Percentiles rank a stretch among this genome's conserved stretches.
Evolutionary conservation across 169 alveolate species (phyloP).

Genomic region (Cystoisospora suis): DNA sequence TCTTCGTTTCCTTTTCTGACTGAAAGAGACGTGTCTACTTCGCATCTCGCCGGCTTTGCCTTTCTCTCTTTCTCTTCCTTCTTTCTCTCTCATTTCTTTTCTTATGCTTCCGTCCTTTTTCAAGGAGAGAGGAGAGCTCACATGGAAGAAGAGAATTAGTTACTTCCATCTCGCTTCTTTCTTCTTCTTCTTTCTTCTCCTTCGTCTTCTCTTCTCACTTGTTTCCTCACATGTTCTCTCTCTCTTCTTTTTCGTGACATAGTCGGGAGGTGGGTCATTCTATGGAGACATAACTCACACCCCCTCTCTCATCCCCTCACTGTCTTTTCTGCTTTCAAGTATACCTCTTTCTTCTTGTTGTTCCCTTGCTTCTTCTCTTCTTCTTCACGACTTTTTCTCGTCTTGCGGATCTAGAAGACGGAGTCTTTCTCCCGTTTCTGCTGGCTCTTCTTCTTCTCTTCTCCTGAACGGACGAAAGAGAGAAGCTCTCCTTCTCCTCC

Average conservation of each 20-base stretch:
- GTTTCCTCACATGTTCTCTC: not conserved
- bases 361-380: not conserved
- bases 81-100: too few relatives aligned
- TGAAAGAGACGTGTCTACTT: too few relatives aligned
- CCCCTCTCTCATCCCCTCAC: not conserved
- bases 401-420: not conserved
- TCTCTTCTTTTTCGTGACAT: not conserved
- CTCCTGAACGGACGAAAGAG: not conserved
- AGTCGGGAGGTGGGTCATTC: too few relatives aligned
- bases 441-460: not conserved
- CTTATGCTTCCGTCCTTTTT: too few relatives aligned
- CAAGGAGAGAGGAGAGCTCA: too few relatives aligned
- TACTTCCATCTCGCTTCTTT: not conserved
- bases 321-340: not conserved
- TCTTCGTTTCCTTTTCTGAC: too few relatives aligned
- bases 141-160: too few relatives aligned
- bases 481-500: not conserved
- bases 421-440: not conserved
- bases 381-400: not conserved
- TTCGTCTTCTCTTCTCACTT: not conserved
- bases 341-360: not conserved
- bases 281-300: not conserved
- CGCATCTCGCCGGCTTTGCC: too few relatives aligned
- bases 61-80: too few relatives aligned
- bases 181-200: not conserved